Percentiles rank a stretch among this genome's conserved stretches.
Conservation (phyloP, 2,329 filamentous ascomycete genomes). For the Microsporum audouinii region DNA sequence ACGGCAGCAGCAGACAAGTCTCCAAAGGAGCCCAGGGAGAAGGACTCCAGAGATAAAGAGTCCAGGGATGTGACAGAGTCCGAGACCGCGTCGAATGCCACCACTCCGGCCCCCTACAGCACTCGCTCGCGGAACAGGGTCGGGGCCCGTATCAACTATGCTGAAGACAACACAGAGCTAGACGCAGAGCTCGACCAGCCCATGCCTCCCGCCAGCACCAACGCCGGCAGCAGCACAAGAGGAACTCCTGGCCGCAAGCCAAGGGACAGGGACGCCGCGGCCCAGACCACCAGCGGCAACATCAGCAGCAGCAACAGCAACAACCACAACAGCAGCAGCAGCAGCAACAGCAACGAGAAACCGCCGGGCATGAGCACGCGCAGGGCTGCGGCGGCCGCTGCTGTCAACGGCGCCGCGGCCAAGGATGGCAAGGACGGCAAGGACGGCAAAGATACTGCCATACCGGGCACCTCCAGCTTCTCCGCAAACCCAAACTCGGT, state of each 20-base stretch:
- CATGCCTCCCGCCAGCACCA: conserved; percentile 20
- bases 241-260: neutral
- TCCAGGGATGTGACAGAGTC: conserved; percentile 5
- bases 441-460: conserved; percentile 33
- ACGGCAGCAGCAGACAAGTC: conserved; percentile 14
- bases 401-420: neutral
- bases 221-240: conserved; percentile 10
- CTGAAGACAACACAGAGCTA: conserved; percentile 81
- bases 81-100: conserved; percentile 27
- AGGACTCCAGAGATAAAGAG: neutral
- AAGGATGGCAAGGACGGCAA: conserved; percentile 22
- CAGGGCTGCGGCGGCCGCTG: conserved; percentile 24
- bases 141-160: conserved; percentile 72
- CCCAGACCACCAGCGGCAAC: conserved; percentile 12
- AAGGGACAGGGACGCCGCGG: conserved; percentile 13
- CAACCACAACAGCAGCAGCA: conserved; percentile 9
- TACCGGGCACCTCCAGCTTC: conserved; percentile 50
- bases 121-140: conserved; percentile 86
- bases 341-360: conserved; percentile 27
- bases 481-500: conserved; percentile 38
- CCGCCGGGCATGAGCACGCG: conserved; percentile 30
- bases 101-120: conserved; percentile 57
- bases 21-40: too few relatives aligned
- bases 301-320: conserved; percentile 22
- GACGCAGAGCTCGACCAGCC: conserved; percentile 73